A percentile compares a stretch with the other conserved stretches of the same genome.
Evolutionary conservation across 352 stramenopile genomes (phyloP).

Genomic region (Blastocystis hominis): DNA sequence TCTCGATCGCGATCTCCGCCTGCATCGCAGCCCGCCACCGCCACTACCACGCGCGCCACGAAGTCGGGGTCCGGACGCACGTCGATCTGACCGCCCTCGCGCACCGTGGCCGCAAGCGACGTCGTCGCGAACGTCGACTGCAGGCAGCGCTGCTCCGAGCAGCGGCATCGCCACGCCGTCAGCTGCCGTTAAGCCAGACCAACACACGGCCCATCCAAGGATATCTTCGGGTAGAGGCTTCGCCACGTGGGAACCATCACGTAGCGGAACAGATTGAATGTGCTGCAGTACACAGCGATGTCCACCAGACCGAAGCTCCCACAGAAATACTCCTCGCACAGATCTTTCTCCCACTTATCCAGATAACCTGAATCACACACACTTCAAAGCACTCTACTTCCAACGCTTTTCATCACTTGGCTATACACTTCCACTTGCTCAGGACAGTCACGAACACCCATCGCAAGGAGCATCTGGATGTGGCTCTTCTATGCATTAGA

Average conservation of each 20-base stretch:
- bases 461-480: constrained; percentile 39
- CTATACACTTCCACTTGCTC: constrained; percentile 42
- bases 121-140: not conserved
- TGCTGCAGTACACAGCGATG: constrained; percentile 7
- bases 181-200: not conserved
- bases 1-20: not conserved
- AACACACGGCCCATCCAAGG: not conserved
- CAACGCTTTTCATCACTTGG: not conserved
- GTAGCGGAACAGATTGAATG: constrained; percentile 42
- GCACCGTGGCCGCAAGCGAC: not conserved
- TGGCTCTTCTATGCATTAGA: constrained; percentile 33
- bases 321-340: not conserved
- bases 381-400: not conserved
- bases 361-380: not conserved
- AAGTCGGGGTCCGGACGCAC: not conserved
- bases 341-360: not conserved
- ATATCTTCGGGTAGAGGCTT: constrained; percentile 28
- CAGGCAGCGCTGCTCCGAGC: not conserved
- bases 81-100: constrained; percentile 40
- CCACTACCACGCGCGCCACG: not conserved
- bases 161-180: not conserved
- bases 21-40: not conserved
- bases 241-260: constrained; percentile 19
- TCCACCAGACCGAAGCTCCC: constrained; percentile 10
- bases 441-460: constrained; percentile 48